Conservation (phyloP, 2,329 filamentous ascomycete genomes). For the Aspergillus eucalypticola region DNA sequence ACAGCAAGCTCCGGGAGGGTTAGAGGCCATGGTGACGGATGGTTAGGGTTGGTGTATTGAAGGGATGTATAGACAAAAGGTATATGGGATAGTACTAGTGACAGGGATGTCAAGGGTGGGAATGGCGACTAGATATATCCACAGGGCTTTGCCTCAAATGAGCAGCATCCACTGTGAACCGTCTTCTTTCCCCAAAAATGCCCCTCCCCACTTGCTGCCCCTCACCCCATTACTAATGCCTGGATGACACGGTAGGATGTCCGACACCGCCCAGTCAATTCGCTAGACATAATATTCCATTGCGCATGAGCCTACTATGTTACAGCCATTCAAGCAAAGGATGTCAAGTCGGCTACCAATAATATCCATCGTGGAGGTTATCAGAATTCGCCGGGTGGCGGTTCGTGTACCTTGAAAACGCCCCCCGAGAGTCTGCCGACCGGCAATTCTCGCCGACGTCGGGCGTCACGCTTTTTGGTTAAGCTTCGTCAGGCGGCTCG, state of each 20-base stretch:
- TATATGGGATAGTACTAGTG: background rate
- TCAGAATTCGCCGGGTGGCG: background rate
- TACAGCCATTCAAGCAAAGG: background rate
- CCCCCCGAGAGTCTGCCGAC: background rate
- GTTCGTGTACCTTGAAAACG: background rate
- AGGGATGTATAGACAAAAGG: background rate
- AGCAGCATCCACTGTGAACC: background rate
- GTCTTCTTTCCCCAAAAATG: background rate
- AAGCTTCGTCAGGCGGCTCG: background rate
- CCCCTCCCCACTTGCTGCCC: constrained; percentile 1
- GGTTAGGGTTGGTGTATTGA: background rate
- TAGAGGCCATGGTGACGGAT: constrained; percentile 49
- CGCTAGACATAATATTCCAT: background rate
- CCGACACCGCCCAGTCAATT: background rate
- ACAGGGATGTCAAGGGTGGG: background rate
- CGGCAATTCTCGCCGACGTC: background rate
- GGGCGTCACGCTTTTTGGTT: background rate
- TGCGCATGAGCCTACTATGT: background rate
- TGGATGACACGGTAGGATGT: background rate
- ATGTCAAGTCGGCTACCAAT: background rate
- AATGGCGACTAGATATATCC: background rate
- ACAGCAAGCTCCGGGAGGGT: constrained; percentile 53
- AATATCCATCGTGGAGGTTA: background rate
- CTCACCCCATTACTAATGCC: background rate
- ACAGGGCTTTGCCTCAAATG: background rate